These are phyloP conservation scores for Taiozyma sp. DNA, from an alignment of 1,139 yeast genomes.

Conservation along the genomic window DNA sequence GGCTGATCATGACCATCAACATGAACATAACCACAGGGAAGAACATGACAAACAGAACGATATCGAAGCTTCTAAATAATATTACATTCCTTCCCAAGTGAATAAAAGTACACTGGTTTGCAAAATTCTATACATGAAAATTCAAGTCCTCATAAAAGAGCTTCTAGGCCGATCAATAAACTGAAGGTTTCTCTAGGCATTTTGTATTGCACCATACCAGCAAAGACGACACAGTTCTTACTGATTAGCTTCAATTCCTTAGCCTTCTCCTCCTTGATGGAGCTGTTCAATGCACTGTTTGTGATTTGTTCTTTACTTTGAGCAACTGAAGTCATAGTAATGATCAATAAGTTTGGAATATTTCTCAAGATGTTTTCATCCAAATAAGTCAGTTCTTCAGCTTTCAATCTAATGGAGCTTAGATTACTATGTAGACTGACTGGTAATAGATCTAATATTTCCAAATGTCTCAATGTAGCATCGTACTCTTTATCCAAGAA, in stretches of 20 bases:
- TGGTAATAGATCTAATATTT: slow-evolving; percentile 65
- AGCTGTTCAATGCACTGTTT: slow-evolving; percentile 43
- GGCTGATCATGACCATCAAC: slow-evolving; percentile 9
- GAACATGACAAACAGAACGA: neutral
- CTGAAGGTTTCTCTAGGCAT: slow-evolving; percentile 92
- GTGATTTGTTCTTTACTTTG: slow-evolving; percentile 44
- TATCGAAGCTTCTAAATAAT: neutral
- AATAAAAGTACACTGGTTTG: neutral
- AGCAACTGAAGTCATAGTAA: slow-evolving; percentile 76
- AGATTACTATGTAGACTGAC: slow-evolving; percentile 31
- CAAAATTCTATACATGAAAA: neutral
- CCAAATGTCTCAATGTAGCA: slow-evolving; percentile 50
- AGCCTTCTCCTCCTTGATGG: slow-evolving; percentile 49
- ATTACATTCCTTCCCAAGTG: slow-evolving; percentile 2
- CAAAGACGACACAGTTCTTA: slow-evolving; percentile 86
- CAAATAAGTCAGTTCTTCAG: slow-evolving; percentile 52
- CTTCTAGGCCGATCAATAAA: slow-evolving; percentile 65
- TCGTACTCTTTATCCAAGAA: slow-evolving; percentile 59
- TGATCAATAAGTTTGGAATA: slow-evolving; percentile 72
- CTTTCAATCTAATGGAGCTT: slow-evolving; percentile 38
- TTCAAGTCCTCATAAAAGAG: slow-evolving; percentile 26
- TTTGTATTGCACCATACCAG: slow-evolving; percentile 92
- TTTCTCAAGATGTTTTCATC: slow-evolving; percentile 74
- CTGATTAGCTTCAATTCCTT: slow-evolving; percentile 60
- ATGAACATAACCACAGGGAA: slow-evolving; percentile 6